Evolutionary conservation across 768 basidiomycete genomes (phyloP).

Genomic region (Tricholoma bakamatsutake): DNA sequence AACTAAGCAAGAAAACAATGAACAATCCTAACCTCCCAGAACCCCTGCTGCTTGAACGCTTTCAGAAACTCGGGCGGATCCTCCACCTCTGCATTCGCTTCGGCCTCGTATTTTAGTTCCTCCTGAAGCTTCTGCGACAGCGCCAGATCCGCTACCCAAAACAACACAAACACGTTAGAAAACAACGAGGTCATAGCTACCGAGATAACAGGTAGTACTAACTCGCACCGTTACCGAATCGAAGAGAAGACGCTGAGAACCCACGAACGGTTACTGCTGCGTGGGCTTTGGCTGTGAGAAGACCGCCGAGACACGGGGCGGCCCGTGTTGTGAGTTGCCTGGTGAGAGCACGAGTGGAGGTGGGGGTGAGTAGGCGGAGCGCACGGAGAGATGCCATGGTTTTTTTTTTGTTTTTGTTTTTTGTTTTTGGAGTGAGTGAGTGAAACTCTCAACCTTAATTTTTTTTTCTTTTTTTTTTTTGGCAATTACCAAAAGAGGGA

Average conservation of each 20-base stretch:
- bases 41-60: conserved; percentile 61
- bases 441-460: no score
- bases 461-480: no score
- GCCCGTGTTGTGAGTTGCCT: conserved; percentile 23
- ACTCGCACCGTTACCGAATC: conserved; percentile 37
- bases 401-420: background rate
- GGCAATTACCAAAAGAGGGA: no score
- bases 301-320: conserved; percentile 11
- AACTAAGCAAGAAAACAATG: background rate
- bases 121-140: conserved; percentile 71
- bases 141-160: conserved; percentile 55
- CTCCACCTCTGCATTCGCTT: conserved; percentile 35
- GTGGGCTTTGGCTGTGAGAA: conserved; percentile 13
- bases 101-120: conserved; percentile 84
- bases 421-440: background rate
- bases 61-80: conserved; percentile 68
- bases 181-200: background rate
- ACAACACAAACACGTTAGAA: conserved; percentile 1
- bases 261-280: conserved; percentile 20
- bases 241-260: conserved; percentile 41
- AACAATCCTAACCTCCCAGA: conserved; percentile 64
- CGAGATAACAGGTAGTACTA: background rate
- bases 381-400: conserved; percentile 59
- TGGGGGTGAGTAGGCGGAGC: conserved; percentile 49
- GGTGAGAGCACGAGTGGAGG: conserved; percentile 34